Percentiles rank a stretch among this genome's conserved stretches.
These are phyloP conservation scores for Solanum pinnatisectum DNA, from an alignment of 257 asterid species.

Conservation along the genomic window DNA sequence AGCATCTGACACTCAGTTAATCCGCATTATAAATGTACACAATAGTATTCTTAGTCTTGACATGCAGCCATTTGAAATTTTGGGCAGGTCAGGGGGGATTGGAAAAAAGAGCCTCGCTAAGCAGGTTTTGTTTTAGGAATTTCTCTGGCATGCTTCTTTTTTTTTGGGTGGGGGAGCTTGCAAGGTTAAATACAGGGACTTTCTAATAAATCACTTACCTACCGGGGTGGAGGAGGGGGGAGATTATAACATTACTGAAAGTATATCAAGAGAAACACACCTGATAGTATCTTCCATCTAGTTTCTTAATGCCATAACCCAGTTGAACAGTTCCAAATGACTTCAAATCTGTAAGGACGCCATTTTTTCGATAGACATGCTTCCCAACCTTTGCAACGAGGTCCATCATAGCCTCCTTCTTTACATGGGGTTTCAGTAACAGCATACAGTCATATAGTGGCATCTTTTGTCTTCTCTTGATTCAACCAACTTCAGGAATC, in stretches of 20 bases:
- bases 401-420: conserved; percentile 29
- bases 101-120: neutral
- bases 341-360: conserved; percentile 58
- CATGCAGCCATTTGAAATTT: neutral
- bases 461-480: conserved; percentile 28
- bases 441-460: conserved; percentile 94
- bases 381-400: conserved; percentile 52
- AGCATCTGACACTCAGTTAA: neutral
- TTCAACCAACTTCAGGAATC: neutral
- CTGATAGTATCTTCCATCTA: conserved; percentile 80
- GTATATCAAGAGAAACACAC: conserved; percentile 14
- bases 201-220: too few species aligned
- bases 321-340: conserved; percentile 50
- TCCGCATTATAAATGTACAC: neutral
- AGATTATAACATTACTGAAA: neutral
- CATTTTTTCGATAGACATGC: conserved; percentile 60
- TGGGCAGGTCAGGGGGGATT: neutral
- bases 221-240: too few species aligned
- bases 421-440: conserved; percentile 56
- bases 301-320: conserved; percentile 84
- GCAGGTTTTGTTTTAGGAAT: too few species aligned
- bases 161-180: too few species aligned
- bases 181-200: too few species aligned
- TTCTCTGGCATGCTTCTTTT: too few species aligned
- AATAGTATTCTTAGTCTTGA: neutral